Percentiles rank a stretch among this genome's conserved stretches.
Conservation (phyloP, 2,329 filamentous ascomycete species). For the Aureobasidium zeae region DNA sequence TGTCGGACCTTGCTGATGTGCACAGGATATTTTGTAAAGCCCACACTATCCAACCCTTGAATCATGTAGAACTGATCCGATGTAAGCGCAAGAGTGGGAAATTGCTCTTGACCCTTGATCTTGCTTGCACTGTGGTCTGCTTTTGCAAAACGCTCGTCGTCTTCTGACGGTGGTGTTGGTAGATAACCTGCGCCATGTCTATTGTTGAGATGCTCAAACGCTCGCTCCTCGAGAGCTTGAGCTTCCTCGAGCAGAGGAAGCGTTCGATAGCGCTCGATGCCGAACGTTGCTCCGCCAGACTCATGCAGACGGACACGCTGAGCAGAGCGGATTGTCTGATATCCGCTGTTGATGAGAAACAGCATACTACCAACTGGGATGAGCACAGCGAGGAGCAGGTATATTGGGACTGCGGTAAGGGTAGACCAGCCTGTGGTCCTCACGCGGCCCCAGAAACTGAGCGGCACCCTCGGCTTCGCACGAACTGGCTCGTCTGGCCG, state of each 20-base stretch:
- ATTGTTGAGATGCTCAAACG: slow-evolving; percentile 60
- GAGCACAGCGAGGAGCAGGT: slow-evolving; percentile 57
- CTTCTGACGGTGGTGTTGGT: slow-evolving; percentile 34
- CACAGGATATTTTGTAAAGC: slow-evolving; percentile 52
- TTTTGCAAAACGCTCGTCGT: slow-evolving; percentile 2
- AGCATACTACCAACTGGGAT: slow-evolving; percentile 62
- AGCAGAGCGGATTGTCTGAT: slow-evolving; percentile 67
- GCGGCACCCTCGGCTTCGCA: slow-evolving; percentile 28
- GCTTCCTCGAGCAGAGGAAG: slow-evolving; percentile 67
- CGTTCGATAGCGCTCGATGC: slow-evolving; percentile 62
- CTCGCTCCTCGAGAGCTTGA: slow-evolving; percentile 65
- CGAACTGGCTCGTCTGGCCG: slow-evolving; percentile 56
- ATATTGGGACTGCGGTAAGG: slow-evolving; percentile 51
- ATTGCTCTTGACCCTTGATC: slow-evolving; percentile 20
- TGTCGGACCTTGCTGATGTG: slow-evolving; percentile 71
- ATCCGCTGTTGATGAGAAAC: slow-evolving; percentile 64
- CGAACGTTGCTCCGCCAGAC: slow-evolving; percentile 49
- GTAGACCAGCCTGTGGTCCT: slow-evolving; percentile 25
- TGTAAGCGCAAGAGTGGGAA: slow-evolving; percentile 66
- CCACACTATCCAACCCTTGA: slow-evolving; percentile 57
- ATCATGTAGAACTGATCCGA: slow-evolving; percentile 80
- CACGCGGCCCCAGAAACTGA: slow-evolving; percentile 20
- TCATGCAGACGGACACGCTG: slow-evolving; percentile 70
- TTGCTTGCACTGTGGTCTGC: neutral
- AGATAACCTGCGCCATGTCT: slow-evolving; percentile 62